Conservation (phyloP, 2,329 filamentous ascomycete genomes). For the Arthroderma uncinatum region DNA sequence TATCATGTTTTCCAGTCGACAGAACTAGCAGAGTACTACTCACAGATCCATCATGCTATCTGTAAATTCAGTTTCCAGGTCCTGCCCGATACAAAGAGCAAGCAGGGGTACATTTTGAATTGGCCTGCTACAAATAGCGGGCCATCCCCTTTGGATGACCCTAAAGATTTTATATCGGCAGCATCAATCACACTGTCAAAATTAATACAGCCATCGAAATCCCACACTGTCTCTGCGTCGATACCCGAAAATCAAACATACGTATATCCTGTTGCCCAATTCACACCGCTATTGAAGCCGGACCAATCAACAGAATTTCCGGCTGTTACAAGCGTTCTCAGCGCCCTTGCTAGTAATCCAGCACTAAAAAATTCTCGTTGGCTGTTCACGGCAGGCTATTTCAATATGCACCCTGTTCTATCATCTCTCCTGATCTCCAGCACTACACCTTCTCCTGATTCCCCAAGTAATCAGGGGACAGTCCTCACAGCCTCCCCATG, state of each 20-base stretch:
- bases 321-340: constrained; percentile 63
- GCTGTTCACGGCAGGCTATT: constrained; percentile 97
- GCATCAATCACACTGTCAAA: constrained; percentile 57
- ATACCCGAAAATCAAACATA: constrained; percentile 49
- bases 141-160: constrained; percentile 61
- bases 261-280: constrained; percentile 77
- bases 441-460: constrained; percentile 31
- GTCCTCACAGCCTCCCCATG: constrained; percentile 87
- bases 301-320: constrained; percentile 83
- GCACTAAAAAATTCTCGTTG: constrained; percentile 61
- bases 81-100: constrained; percentile 41
- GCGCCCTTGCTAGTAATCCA: constrained; percentile 49
- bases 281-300: constrained; percentile 70
- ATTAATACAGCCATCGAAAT: constrained; percentile 48
- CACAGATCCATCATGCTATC: constrained; percentile 62
- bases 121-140: constrained; percentile 70
- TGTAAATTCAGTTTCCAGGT: constrained; percentile 73
- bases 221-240: constrained; percentile 23
- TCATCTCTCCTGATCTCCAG: constrained; percentile 69
- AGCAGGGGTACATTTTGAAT: constrained; percentile 43
- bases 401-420: constrained; percentile 83
- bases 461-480: constrained; percentile 48
- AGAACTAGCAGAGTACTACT: constrained; percentile 73
- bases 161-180: constrained; percentile 55
- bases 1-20: constrained; percentile 83